phyloP scores from a whole-genome alignment of 306 rosid species.

The Inga oerstediana region DNA sequence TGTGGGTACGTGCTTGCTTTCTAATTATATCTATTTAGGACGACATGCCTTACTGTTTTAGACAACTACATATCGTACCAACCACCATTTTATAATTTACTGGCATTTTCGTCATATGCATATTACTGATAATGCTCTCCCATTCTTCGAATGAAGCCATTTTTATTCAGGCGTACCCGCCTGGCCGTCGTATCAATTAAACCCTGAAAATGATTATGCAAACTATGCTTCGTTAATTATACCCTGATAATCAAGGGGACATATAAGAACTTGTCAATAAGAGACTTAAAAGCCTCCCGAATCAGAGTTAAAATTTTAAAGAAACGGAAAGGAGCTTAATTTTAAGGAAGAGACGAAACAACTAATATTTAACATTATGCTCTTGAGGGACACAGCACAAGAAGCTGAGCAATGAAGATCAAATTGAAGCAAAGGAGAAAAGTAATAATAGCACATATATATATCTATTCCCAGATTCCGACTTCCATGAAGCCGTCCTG shows the following conservation, averaged over 20 bases:
- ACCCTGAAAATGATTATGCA: not conserved
- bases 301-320: not conserved
- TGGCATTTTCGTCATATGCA: not conserved
- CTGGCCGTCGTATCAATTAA: not conserved
- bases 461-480: slow-evolving; percentile 73
- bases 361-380: not conserved
- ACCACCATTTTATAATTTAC: not conserved
- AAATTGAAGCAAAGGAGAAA: not conserved
- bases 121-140: not conserved
- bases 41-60: not conserved
- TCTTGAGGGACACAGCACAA: not conserved
- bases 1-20: not conserved
- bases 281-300: not conserved
- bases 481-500: slow-evolving; percentile 94
- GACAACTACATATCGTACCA: not conserved
- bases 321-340: not conserved
- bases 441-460: not conserved
- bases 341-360: not conserved
- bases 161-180: not conserved
- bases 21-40: not conserved
- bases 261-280: not conserved
- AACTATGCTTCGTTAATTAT: not conserved
- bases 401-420: not conserved
- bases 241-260: not conserved
- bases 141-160: not conserved